Evolutionary conservation across 1,284 basidiomycete species (phyloP), one percentile per base, ranked within the genome.

Genomic region (Grifola frondosa): DNA sequence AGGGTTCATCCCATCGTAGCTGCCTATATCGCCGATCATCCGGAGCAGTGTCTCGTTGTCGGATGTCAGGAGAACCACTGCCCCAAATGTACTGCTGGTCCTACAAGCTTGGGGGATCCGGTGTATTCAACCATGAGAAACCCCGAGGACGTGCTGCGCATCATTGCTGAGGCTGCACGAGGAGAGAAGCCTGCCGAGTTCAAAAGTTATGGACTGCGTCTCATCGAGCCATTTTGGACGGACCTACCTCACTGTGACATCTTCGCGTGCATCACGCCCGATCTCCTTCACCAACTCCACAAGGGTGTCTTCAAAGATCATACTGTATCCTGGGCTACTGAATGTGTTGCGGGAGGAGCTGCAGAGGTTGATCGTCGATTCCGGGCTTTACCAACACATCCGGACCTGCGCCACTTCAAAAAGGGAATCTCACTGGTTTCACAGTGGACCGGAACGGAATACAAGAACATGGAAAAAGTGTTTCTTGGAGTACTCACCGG

Each of bases 11-110:
- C 67, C 0, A 60, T 73, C 21, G 51, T 74, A 5, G 66, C 66
- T 0, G 67, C 67, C 0, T 71, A 72, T 43, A 53, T 73, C 13
- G 65, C 67, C 6, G 70, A 76, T 47, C 68, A 70, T 42, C 71
- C 71, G 0, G 71, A 77, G 46, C 74, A 74, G 42, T 53, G 47
- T 26, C 43, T 63, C 1, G 48, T 61, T 0, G 40, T 56, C 5
- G 52, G 57, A 33, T 50, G 46, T 17, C 28, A 50, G 37, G 51
- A 57, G 33, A 52, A 48, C 34, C 25, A 22, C 5, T 60, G 60
- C 28, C 59, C 56, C 1, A 53, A 43, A 17, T 59, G 60, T 30
- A 21, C 23, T 0, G 41, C 32, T 2, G 31, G 43, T 15, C 15
- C 40, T 1, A 21, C 48, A 11, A 6, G 28, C 23, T 41, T 40